A percentile compares a stretch with the other conserved stretches of the same genome.
These are phyloP conservation scores for Fusarium nygamai DNA, from an alignment of 2,329 filamentous ascomycete species.

Conservation along the genomic window DNA sequence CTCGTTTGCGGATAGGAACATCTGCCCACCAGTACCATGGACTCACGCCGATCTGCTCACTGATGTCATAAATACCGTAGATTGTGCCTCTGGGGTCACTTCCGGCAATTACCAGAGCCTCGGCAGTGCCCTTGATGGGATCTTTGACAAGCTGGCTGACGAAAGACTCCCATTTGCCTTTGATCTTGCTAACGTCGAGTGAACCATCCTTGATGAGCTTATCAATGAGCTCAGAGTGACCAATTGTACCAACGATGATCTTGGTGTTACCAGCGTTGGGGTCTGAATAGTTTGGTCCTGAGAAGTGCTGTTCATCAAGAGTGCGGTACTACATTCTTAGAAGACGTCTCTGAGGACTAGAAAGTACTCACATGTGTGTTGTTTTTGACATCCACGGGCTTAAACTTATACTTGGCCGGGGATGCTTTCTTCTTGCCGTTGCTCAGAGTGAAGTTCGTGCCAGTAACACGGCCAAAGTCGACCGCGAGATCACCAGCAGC, in stretches of 20 bases:
- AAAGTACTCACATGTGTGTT: slow-evolving; percentile 55
- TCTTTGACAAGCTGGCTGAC: slow-evolving; percentile 63
- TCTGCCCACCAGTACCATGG: slow-evolving; percentile 70
- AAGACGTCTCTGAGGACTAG: rapidly evolving
- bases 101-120: slow-evolving; percentile 65
- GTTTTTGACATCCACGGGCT: slow-evolving; percentile 56
- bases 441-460: slow-evolving; percentile 68
- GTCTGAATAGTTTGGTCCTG: slow-evolving; percentile 56
- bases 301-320: slow-evolving; percentile 31
- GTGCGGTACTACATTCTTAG: slow-evolving; percentile 29
- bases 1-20: slow-evolving; percentile 58
- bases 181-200: slow-evolving; percentile 60
- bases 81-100: slow-evolving; percentile 69
- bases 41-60: slow-evolving; percentile 67
- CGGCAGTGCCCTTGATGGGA: slow-evolving; percentile 53
- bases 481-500: slow-evolving; percentile 73
- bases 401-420: slow-evolving; percentile 54
- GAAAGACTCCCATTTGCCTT: slow-evolving; percentile 77
- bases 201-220: neutral
- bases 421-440: slow-evolving; percentile 54
- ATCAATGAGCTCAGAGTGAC: slow-evolving; percentile 68
- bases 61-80: slow-evolving; percentile 68
- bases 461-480: slow-evolving; percentile 78
- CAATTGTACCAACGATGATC: slow-evolving; percentile 76
- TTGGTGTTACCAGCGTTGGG: slow-evolving; percentile 58